These are phyloP conservation scores for Naganishia onofrii DNA, from an alignment of 768 basidiomycete genomes.

Conservation along the genomic window DNA sequence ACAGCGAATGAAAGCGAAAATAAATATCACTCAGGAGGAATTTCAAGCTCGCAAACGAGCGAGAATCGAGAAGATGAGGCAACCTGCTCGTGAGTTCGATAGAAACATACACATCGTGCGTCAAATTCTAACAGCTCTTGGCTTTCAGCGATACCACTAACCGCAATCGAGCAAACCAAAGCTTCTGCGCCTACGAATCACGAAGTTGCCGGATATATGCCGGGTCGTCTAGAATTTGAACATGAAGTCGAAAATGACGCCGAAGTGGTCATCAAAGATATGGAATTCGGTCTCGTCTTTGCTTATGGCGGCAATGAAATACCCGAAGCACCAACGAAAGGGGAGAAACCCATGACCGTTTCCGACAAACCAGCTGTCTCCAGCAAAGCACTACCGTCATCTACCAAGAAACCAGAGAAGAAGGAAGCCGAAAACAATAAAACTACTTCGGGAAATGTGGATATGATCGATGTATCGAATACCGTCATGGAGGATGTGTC, in stretches of 20 bases:
- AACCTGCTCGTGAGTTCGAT: slow-evolving; percentile 37
- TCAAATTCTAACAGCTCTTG: slow-evolving; percentile 56
- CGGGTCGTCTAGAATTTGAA: slow-evolving; percentile 96
- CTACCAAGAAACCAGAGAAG: slow-evolving; percentile 38
- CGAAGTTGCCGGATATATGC: slow-evolving; percentile 87
- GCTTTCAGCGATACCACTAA: slow-evolving; percentile 39
- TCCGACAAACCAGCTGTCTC: slow-evolving; percentile 14
- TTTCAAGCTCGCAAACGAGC: slow-evolving; percentile 87
- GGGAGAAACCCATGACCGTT: not conserved
- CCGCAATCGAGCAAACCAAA: slow-evolving; percentile 65
- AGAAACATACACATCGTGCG: slow-evolving; percentile 46
- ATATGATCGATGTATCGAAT: not conserved
- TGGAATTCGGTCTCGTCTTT: slow-evolving; percentile 88
- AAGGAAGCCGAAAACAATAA: slow-evolving; percentile 18
- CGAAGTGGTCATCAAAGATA: slow-evolving; percentile 87
- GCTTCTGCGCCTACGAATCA: slow-evolving; percentile 84
- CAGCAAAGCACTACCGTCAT: slow-evolving; percentile 14
- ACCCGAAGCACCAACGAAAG: slow-evolving; percentile 55
- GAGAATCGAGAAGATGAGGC: slow-evolving; percentile 73
- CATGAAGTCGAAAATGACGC: slow-evolving; percentile 97
- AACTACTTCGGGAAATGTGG: slow-evolving; percentile 2
- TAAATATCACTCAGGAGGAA: slow-evolving; percentile 69
- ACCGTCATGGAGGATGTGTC: slow-evolving; percentile 8
- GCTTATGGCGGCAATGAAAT: slow-evolving; percentile 77
- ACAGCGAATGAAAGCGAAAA: slow-evolving; percentile 55